Evolutionary conservation across 1,284 basidiomycete genomes (phyloP), one percentile per base, ranked within the genome.

Genomic region (Entoloma clypeatum): DNA sequence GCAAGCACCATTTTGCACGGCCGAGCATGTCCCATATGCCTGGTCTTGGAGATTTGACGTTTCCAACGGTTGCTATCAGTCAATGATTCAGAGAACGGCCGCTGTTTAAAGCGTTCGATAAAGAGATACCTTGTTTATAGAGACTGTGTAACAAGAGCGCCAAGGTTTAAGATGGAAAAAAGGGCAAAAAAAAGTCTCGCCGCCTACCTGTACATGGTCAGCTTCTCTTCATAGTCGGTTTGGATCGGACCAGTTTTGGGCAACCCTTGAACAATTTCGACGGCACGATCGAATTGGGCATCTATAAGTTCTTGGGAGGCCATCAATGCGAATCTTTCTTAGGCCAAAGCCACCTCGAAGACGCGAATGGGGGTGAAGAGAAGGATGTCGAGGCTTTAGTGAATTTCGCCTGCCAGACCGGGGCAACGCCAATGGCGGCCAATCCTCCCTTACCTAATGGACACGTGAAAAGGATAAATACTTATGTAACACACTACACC

Each of bases 191-290:
- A n/a, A n/a, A n/a, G n/a, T n/a, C n/a, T n/a, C n/a, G n/a, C 11
- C 25, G 38, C 72, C 27, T 45, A 86, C 82, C 91, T 92, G 61
- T 98, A 98, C 75, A 98, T 90, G 10, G 83, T 81, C 7, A 98
- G 70, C 62, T 98, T 98, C 63, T 97, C 94, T 55, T 97, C 94
- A 63, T 97, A 98, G 41, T 81, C 90, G 0, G 94, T 97, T 65
- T 97, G 93, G 51, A 97, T 94, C 28, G 93, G 92, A 0, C 95
- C 93, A 7, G 85, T 88, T 70, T 95, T 95, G 1, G 95, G 93
- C 14, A 98, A 69, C 46, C 79, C 65, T 60, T 97, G 94, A 3
- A 96, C 86, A 49, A 97, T 94, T 64, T 94, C 87, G 7, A 97
- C 93, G 2, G 93, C 93, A 35, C 92, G 81, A 67, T 93, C 81